Evolutionary conservation across 2,329 filamentous ascomycete genomes (phyloP).

Genomic region (Exophiala aquamarina): DNA sequence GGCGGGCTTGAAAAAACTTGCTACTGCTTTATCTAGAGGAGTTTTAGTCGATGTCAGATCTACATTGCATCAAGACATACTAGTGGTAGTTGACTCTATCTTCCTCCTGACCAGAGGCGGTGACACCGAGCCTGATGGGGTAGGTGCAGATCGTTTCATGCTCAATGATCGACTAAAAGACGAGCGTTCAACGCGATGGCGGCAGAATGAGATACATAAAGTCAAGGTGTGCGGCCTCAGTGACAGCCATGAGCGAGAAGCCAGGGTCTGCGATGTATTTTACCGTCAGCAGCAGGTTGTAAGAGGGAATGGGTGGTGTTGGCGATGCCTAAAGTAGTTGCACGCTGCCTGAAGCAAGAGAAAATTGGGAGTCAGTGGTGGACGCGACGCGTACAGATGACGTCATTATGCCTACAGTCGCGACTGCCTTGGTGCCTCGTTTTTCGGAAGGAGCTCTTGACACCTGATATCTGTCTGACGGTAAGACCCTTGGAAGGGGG

Average conservation of each 20-base stretch:
- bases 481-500: too few species aligned
- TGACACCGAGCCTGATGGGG: conserved; percentile 48
- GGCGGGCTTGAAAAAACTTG: conserved; percentile 82
- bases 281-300: too few species aligned
- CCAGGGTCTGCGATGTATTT: conserved; percentile 7
- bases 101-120: conserved; percentile 59
- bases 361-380: too few species aligned
- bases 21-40: conserved; percentile 54
- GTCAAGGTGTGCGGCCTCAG: not conserved
- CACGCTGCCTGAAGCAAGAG: too few species aligned
- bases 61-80: conserved; percentile 36
- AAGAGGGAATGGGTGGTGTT: too few species aligned
- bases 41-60: conserved; percentile 7
- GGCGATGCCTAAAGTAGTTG: too few species aligned
- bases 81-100: conserved; percentile 54
- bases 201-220: not conserved
- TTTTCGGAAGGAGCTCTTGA: too few species aligned
- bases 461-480: too few species aligned
- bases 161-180: conserved; percentile 5
- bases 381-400: too few species aligned
- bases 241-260: conserved; percentile 13
- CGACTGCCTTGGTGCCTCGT: too few species aligned
- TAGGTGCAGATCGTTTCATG: conserved; percentile 39
- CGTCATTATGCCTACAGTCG: too few species aligned
- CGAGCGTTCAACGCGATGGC: too few species aligned